phyloP scores from a whole-genome alignment of 169 alveolate genomes.

The Babesia bigemina region DNA sequence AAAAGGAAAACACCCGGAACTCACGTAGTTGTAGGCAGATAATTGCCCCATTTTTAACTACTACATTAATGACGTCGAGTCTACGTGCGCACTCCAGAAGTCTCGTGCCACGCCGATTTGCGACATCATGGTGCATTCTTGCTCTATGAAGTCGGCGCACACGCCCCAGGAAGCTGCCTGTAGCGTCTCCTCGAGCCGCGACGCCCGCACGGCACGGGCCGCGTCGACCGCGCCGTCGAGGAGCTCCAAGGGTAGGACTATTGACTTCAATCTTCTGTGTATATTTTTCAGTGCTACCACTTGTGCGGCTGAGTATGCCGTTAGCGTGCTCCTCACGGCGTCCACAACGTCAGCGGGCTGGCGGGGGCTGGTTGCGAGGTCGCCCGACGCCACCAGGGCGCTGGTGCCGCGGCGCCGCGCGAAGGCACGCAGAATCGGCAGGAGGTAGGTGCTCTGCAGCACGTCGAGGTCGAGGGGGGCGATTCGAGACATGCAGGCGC shows the following conservation, averaged over 20 bases:
- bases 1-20: neutral
- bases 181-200: conserved; percentile 61
- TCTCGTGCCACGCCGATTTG: conserved; percentile 28
- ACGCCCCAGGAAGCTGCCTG: conserved; percentile 61
- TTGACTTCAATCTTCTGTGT: conserved; percentile 47
- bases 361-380: conserved; percentile 21
- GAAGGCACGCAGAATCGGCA: conserved; percentile 29
- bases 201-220: conserved; percentile 41
- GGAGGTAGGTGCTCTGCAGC: conserved; percentile 36
- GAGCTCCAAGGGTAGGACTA: conserved; percentile 45
- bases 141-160: conserved; percentile 14
- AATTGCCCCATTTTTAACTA: neutral
- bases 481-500: neutral
- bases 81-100: conserved; percentile 7
- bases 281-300: conserved; percentile 4
- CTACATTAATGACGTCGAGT: conserved; percentile 18
- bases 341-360: conserved; percentile 33
- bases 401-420: conserved; percentile 23
- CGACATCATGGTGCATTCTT: conserved; percentile 12
- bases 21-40: neutral
- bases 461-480: conserved; percentile 42
- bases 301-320: neutral
- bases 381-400: conserved; percentile 12
- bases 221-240: conserved; percentile 36
- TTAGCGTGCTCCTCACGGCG: neutral